A percentile compares a stretch with the other conserved stretches of the same genome.
Evolutionary conservation across 1,139 yeast species (phyloP).

Genomic region (Yamadazyma oceani): DNA sequence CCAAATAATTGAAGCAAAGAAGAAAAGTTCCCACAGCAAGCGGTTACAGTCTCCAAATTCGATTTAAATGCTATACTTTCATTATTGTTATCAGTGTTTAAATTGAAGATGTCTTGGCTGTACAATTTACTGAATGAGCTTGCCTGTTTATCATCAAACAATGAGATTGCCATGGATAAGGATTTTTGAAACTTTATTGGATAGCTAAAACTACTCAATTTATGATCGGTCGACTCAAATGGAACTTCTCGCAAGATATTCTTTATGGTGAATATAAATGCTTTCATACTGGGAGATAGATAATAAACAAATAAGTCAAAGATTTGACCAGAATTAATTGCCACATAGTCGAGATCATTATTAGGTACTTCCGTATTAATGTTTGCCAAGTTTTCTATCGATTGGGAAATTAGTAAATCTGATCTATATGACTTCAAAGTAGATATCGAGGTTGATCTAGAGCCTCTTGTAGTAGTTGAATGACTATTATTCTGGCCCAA

Average conservation of each 20-base stretch:
- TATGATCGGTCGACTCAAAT: constrained; percentile 38
- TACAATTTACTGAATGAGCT: constrained; percentile 60
- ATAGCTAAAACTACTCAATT: constrained; percentile 30
- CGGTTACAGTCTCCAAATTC: constrained; percentile 79
- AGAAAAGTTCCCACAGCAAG: constrained; percentile 80
- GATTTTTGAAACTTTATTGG: constrained; percentile 50
- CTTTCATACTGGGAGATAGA: constrained; percentile 72
- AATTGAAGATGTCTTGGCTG: constrained; percentile 53
- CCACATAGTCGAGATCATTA: constrained; percentile 21
- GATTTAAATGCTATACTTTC: constrained; percentile 42
- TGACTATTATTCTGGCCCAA: too few relatives aligned
- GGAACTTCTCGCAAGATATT: constrained; percentile 63
- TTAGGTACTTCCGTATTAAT: constrained; percentile 13
- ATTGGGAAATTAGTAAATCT: constrained; percentile 22
- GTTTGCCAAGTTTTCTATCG: constrained; percentile 27
- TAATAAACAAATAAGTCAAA: constrained; percentile 66
- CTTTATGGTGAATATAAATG: constrained; percentile 63
- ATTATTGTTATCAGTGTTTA: constrained; percentile 21
- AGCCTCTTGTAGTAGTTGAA: constrained; percentile 7
- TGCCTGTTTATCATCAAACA: constrained; percentile 58
- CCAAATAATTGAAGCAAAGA: constrained; percentile 65
- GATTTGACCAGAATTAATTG: constrained; percentile 48
- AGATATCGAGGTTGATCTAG: constrained; percentile 7
- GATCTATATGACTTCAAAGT: constrained; percentile 22
- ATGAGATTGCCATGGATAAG: constrained; percentile 48